A percentile compares a stretch with the other conserved stretches of the same genome.
These are phyloP conservation scores for Xerocomellus chrysenteron DNA, from an alignment of 768 basidiomycete species.

Conservation along the genomic window DNA sequence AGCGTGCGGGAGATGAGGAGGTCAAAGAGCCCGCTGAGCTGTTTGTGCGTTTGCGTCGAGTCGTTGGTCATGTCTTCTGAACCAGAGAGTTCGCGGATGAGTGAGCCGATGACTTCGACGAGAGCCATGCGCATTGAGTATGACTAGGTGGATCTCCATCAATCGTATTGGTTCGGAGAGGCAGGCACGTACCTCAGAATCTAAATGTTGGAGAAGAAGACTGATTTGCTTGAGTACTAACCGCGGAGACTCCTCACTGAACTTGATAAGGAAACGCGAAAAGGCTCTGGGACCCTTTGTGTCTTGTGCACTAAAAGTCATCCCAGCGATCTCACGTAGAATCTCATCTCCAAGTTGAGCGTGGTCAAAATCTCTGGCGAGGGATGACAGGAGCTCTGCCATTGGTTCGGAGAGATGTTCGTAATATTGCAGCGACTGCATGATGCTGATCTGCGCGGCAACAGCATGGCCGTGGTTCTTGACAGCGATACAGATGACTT, in stretches of 20 bases:
- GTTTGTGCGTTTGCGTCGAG: conserved; percentile 53
- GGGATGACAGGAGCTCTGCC: conserved; percentile 81
- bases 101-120: conserved; percentile 82
- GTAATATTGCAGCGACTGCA: conserved; percentile 89
- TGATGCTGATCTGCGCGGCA: conserved; percentile 85
- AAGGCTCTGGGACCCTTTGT: conserved; percentile 85
- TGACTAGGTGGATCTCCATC: conserved; percentile 48
- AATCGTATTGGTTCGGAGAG: background rate
- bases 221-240: conserved; percentile 87
- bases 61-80: conserved; percentile 49
- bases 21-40: conserved; percentile 79
- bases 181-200: conserved; percentile 73
- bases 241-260: conserved; percentile 77
- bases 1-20: conserved; percentile 84
- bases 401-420: conserved; percentile 94
- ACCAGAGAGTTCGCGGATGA: conserved; percentile 77
- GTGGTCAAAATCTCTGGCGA: conserved; percentile 86
- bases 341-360: conserved; percentile 89
- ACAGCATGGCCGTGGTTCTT: conserved; percentile 86
- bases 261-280: conserved; percentile 77
- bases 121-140: conserved; percentile 97
- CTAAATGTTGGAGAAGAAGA: conserved; percentile 79
- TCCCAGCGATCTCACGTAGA: conserved; percentile 80
- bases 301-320: conserved; percentile 77
- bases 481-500: conserved; percentile 87